Conservation (phyloP, 139 green algal species). For the Pleodorina starrii region DNA sequence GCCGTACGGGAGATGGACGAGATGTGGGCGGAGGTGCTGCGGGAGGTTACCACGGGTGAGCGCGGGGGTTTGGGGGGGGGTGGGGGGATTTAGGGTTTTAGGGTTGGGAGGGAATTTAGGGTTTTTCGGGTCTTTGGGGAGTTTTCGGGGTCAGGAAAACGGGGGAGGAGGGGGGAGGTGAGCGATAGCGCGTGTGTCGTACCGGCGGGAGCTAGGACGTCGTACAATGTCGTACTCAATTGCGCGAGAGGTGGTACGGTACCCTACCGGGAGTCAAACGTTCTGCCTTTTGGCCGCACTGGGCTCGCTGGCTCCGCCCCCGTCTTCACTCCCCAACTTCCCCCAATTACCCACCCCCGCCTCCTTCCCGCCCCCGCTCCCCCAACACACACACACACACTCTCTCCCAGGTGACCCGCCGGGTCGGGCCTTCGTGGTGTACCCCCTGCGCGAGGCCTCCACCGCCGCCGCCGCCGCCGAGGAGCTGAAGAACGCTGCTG, state of each 20-base stretch:
- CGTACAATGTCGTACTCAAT: too few species aligned
- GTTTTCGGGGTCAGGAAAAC: too few species aligned
- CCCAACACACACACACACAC: background rate
- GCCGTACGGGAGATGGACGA: constrained; percentile 19
- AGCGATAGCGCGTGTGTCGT: background rate
- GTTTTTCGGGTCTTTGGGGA: too few species aligned
- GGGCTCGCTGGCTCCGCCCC: too few species aligned
- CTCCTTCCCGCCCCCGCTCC: background rate
- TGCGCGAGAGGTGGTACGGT: too few species aligned
- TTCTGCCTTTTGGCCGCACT: too few species aligned
- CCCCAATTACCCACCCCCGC: background rate
- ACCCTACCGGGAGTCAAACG: too few species aligned
- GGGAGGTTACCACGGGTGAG: constrained; percentile 43
- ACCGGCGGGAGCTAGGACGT: too few species aligned
- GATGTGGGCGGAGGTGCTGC: constrained; percentile 40
- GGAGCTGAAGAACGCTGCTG: constrained; percentile 31
- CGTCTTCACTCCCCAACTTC: too few species aligned
- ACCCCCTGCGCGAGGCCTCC: constrained; percentile 51
- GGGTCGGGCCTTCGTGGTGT: constrained; percentile 74
- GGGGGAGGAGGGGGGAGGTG: background rate
- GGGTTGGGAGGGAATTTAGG: too few species aligned
- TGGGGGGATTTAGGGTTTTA: too few species aligned
- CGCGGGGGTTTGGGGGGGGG: too few species aligned
- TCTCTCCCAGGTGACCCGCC: constrained; percentile 31
- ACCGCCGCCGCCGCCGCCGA: background rate